Percentiles rank a stretch among this genome's conserved stretches.
phyloP scores from a whole-genome alignment of 768 basidiomycete genomes.

The Macrolepiota fuliginosa region DNA sequence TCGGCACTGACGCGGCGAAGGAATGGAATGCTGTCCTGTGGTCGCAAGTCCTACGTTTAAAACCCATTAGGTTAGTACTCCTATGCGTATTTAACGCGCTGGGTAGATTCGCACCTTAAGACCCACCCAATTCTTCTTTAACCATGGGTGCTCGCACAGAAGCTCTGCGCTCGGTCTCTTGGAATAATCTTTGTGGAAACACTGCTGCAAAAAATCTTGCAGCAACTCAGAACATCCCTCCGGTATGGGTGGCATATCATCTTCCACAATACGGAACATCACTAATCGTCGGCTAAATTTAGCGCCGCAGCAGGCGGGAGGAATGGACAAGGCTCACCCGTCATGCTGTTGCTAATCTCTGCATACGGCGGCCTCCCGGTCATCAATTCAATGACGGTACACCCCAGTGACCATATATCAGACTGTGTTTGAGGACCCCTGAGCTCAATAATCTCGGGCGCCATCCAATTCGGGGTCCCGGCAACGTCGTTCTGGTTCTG shows the following conservation, averaged over 20 bases:
- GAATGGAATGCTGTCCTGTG: constrained; percentile 95
- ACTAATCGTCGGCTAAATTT: constrained; percentile 41
- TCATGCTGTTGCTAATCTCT: constrained; percentile 87
- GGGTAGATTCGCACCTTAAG: constrained; percentile 56
- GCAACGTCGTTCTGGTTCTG: constrained; percentile 78
- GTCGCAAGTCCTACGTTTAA: constrained; percentile 64
- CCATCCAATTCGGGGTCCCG: constrained; percentile 99
- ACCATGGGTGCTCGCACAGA: constrained; percentile 91
- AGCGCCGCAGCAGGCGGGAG: constrained; percentile 2
- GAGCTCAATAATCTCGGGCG: constrained; percentile 95
- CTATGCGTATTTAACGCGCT: neutral
- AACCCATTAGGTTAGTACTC: constrained; percentile 4
- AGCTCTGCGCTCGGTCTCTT: constrained; percentile 80
- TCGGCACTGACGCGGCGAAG: constrained; percentile 88
- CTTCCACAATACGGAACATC: constrained; percentile 98
- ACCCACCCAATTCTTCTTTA: constrained; percentile 76
- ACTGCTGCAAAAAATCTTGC: constrained; percentile 76
- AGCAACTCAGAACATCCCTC: constrained; percentile 74
- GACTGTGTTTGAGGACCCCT: constrained; percentile 91
- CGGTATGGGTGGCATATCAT: constrained; percentile 84
- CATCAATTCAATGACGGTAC: constrained; percentile 91
- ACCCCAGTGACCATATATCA: constrained; percentile 95
- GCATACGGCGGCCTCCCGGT: constrained; percentile 92
- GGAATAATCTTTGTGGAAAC: constrained; percentile 87
- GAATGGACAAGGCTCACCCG: constrained; percentile 50